phyloP scores from a whole-genome alignment of 495 filamentous ascomycete species.

The Hypomontagnella monticulosa region DNA sequence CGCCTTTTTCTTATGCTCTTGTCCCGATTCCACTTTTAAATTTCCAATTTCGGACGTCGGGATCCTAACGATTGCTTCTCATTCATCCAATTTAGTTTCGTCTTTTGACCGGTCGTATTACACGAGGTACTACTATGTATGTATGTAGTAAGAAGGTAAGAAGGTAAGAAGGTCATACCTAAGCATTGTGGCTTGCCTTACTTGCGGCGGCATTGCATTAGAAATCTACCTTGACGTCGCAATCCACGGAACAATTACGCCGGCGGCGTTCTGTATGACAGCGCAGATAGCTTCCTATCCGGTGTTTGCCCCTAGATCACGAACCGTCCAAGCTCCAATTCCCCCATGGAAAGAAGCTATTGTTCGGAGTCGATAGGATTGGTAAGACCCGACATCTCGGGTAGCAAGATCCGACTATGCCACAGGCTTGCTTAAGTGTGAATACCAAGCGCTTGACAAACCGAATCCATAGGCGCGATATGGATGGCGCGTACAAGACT shows the following conservation, averaged over 20 bases:
- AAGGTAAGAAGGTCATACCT: not conserved
- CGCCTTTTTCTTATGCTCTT: not conserved
- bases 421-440: not conserved
- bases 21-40: not conserved
- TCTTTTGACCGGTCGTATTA: not conserved
- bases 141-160: not conserved
- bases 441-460: not conserved
- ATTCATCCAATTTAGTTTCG: not conserved
- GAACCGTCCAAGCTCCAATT: not conserved
- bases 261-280: too few relatives aligned
- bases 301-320: too few relatives aligned
- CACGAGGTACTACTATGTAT: not conserved
- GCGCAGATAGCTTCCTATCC: too few relatives aligned
- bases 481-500: not conserved
- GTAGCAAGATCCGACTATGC: slow-evolving; percentile 10
- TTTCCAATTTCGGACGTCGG: slow-evolving; percentile 4
- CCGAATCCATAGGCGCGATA: slow-evolving; percentile 27
- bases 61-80: not conserved
- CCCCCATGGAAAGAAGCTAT: too few relatives aligned
- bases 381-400: slow-evolving; percentile 5
- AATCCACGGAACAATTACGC: too few relatives aligned
- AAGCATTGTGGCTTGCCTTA: too few relatives aligned
- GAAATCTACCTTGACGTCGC: too few relatives aligned
- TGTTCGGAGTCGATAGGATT: not conserved
- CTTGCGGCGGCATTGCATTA: too few relatives aligned